Evolutionary conservation across 1,284 basidiomycete genomes (phyloP).

Genomic region (Stereum hirsutum): DNA sequence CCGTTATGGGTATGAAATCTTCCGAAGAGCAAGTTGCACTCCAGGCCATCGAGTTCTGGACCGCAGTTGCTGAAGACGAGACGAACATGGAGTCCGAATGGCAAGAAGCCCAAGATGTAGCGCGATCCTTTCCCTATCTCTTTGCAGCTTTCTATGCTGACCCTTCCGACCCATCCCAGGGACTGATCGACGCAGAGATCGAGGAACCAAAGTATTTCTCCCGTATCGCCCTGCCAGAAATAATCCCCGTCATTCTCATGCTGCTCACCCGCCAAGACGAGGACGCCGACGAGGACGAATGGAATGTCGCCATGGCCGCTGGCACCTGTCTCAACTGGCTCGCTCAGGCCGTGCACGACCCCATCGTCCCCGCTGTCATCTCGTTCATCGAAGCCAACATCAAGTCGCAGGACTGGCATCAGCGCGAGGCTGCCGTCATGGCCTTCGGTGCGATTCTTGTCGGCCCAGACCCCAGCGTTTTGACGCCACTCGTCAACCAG

Average conservation of each 20-base stretch:
- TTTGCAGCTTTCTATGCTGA: neutral
- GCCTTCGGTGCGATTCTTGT: slow-evolving; percentile 97
- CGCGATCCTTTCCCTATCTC: too few relatives aligned
- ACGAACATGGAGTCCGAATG: slow-evolving; percentile 61
- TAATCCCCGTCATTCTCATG: slow-evolving; percentile 85
- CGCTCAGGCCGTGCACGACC: slow-evolving; percentile 86
- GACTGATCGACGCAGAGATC: slow-evolving; percentile 85
- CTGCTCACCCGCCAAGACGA: slow-evolving; percentile 93
- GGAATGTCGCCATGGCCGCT: slow-evolving; percentile 98
- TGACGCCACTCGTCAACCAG: slow-evolving; percentile 90
- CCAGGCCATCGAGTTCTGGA: slow-evolving; percentile 99
- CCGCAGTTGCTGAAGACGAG: slow-evolving; percentile 97
- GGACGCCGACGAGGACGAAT: slow-evolving; percentile 97
- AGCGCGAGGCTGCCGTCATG: slow-evolving; percentile 96
- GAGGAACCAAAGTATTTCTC: slow-evolving; percentile 88
- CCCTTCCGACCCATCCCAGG: slow-evolving; percentile 35
- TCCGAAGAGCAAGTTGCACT: slow-evolving; percentile 85
- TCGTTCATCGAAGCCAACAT: slow-evolving; percentile 98
- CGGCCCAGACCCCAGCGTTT: slow-evolving; percentile 81
- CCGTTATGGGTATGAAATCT: slow-evolving; percentile 98
- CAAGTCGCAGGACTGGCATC: slow-evolving; percentile 87
- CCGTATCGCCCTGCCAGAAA: slow-evolving; percentile 89
- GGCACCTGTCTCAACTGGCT: slow-evolving; percentile 87
- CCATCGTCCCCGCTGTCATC: slow-evolving; percentile 87
- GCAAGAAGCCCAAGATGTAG: slow-evolving; percentile 77